Evolutionary conservation across 1,139 yeast genomes (phyloP), one percentile per base, ranked within the genome.

Genomic region (Sugiyamaella paludigena): DNA sequence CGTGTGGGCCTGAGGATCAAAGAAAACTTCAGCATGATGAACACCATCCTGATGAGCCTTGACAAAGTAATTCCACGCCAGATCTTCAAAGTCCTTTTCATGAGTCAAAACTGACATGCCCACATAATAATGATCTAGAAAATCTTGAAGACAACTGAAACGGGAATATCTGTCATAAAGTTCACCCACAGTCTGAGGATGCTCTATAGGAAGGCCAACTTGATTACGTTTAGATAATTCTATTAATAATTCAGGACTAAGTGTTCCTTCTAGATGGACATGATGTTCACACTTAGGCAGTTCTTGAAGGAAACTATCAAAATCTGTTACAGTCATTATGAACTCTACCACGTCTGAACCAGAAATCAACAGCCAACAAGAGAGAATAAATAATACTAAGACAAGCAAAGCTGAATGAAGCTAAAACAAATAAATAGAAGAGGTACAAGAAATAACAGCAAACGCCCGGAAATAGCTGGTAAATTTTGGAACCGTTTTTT

Each of bases 221-320:
- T 64, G 63, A 62, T 82, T 80, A 67, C 84, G 75, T 57, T 71
- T 60, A 1, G 92, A 88, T 49, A 86, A 70, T 51, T 80, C 77
- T 67, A 84, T 83, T 51, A 86, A 70, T 34, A 85, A 72, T 39
- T 77, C 77, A 10, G 94, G 94, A 56, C 83, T 87, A 50, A 86
- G 67, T 31, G 94, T 85, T 33, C 95, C 95, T 71, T 85, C 94
- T 46, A 85, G 67, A 66, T 85, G 94, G 48, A 85, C 79, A 61
- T 85, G 94, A 62, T 85, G 92, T 65, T 85, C 94, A 72, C 92
- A 85, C 66, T 85, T 85, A 49, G 94, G 92, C 41, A 85, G 70
- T 56, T 83, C 88, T 37, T 67, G 70, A 48, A 85, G 74, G 66
- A 84, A 85, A 12, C 51, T n/a, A 28, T 41, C 45, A 41, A 41